Base-by-base conservation (phyloP, 2,329 filamentous ascomycete species). In the Cadophora gregata region DNA sequence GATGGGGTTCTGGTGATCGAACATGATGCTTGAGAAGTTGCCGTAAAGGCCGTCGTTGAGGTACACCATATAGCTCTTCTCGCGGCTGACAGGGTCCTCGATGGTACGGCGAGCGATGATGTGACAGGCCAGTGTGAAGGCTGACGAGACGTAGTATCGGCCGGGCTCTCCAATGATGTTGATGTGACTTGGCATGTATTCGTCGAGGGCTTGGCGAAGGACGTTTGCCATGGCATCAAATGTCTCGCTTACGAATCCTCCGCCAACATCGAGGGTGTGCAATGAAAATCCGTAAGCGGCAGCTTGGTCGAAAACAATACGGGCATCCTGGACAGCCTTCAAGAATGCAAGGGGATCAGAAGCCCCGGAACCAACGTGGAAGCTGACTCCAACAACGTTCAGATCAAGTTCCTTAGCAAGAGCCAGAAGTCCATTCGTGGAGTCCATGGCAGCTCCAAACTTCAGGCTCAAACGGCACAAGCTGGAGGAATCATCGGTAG, bases 11-110 rank as follows among this genome's bases (percentile, higher is more conserved):
- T 99, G 96, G 80, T 98, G 96, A 77, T 98, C 96, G 79, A 97
- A 99, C 84, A 98, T 97, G 85, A 98, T 98, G 87, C 93, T 96
- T 72, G 93, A 97, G 78, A 99, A 98, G 83, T 98, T 98, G 76
- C 96, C 96, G 77, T 99, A 99, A 63, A 98, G 90, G 31, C 96
- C 96, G 74, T 99, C 96, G 78, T 99, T 99, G 78, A 98, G 83
- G 79, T 99, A 99, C 56, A 97, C 82, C 96, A 98, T 99, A 85
- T 97, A 97, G 72, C 90, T 92, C 69, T 88, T 89, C 69, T 86
- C 84, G 60, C 84, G 84, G 12, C 86, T 83, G 24, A 82, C 82
- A 4, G 91, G 88, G 76, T 95, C 89, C 70, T 90, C 85, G 66
- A 98, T 90, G 48, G 93, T 93, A 76, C 96, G 95, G 68, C 96